phyloP scores from a whole-genome alignment of 2,329 filamentous ascomycete genomes.

The Meredithiella fracta region DNA sequence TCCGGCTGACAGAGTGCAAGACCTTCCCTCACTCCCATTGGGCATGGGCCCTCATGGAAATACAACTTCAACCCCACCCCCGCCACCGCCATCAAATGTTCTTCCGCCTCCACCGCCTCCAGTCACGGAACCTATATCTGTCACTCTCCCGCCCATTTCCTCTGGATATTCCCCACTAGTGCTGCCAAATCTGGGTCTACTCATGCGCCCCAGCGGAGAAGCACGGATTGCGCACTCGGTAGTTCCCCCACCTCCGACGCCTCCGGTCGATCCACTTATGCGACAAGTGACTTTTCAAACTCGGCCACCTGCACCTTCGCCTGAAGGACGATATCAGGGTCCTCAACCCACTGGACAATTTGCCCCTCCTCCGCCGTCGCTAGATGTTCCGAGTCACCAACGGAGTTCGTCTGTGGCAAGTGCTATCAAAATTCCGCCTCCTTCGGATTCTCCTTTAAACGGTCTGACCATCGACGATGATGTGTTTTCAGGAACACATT shows the following conservation, averaged over 20 bases:
- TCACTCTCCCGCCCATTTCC: not conserved
- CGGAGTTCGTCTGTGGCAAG: not conserved
- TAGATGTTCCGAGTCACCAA: not conserved
- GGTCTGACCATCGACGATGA: not conserved
- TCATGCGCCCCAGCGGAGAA: constrained; percentile 1
- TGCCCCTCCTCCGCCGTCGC: not conserved
- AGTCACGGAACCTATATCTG: not conserved
- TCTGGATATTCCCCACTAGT: not conserved
- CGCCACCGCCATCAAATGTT: not conserved
- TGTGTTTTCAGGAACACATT: not conserved
- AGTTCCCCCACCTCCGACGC: not conserved
- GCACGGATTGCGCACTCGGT: not conserved
- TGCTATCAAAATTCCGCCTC: not conserved
- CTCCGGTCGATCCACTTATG: not conserved
- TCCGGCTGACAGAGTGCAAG: not conserved
- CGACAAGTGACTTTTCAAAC: not conserved
- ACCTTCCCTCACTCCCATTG: constrained; percentile 3
- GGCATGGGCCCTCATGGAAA: not conserved
- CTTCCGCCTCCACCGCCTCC: not conserved
- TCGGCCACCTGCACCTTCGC: not conserved
- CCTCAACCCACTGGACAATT: not conserved
- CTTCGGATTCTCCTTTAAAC: not conserved
- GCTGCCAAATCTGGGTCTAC: not conserved
- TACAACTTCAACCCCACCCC: not conserved
- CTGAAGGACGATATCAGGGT: not conserved